Evolutionary conservation across 2,329 filamentous ascomycete species (phyloP).

Genomic region (Talaromyces pinophilus): DNA sequence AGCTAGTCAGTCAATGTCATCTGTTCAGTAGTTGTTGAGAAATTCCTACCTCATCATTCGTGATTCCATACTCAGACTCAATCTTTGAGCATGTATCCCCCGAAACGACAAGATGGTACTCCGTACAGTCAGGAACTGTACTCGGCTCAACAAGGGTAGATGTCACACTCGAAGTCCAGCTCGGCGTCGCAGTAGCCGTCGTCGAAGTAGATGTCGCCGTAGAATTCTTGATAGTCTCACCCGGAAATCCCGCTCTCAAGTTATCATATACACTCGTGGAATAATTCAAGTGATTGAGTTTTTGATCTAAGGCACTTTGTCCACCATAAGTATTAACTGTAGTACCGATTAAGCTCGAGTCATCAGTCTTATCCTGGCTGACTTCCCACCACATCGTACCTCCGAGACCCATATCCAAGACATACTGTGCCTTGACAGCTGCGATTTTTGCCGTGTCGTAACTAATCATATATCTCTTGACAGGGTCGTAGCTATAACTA

Average conservation of each 20-base stretch:
- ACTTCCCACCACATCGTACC: conserved; percentile 93
- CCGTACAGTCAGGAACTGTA: conserved; percentile 8
- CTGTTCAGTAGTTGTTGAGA: not conserved
- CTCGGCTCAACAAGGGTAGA: not conserved
- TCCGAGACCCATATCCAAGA: conserved; percentile 60
- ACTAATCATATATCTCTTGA: conserved; percentile 63
- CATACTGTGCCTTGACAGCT: conserved; percentile 59
- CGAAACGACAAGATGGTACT: conserved; percentile 16
- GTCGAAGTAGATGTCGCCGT: not conserved
- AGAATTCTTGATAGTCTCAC: not conserved
- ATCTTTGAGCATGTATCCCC: conserved; percentile 19
- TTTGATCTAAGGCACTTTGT: conserved; percentile 43
- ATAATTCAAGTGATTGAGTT: conserved; percentile 50
- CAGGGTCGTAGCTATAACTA: conserved; percentile 69
- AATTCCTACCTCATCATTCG: conserved; percentile 4
- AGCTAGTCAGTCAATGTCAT: not conserved
- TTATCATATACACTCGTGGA: conserved; percentile 56
- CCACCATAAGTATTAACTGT: conserved; percentile 29
- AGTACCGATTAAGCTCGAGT: conserved; percentile 6
- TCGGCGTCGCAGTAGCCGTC: not conserved
- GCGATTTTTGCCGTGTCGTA: conserved; percentile 68
- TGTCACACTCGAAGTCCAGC: not conserved
- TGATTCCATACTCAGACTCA: conserved; percentile 18
- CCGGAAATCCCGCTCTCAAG: conserved; percentile 28
- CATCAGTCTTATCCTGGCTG: conserved; percentile 59